These are phyloP conservation scores for Yamadazyma spencermartinsiae DNA, from an alignment of 1,139 yeast species.

Conservation along the genomic window DNA sequence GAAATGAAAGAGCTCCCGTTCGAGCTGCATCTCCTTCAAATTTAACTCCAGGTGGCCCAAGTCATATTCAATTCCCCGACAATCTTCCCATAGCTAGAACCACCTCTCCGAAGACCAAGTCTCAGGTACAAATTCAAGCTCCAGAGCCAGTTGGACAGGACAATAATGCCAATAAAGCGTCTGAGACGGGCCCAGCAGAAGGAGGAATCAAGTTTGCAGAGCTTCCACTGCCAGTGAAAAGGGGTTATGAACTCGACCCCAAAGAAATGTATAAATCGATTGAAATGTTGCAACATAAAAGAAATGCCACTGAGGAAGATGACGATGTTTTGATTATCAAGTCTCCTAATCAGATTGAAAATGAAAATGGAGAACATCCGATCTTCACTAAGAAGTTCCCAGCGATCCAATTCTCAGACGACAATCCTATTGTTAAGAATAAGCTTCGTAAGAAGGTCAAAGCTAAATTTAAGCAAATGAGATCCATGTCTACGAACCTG, in stretches of 20 bases:
- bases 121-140: conserved; percentile 1
- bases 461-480: conserved; percentile 22
- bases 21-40: not conserved
- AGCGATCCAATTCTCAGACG: conserved; percentile 19
- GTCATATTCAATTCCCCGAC: conserved; percentile 7
- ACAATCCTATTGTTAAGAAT: conserved; percentile 15
- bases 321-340: conserved; percentile 83
- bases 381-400: conserved; percentile 31
- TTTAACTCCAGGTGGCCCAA: not conserved
- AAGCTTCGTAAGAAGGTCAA: conserved; percentile 20
- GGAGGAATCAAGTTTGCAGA: conserved; percentile 39
- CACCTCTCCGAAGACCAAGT: not conserved
- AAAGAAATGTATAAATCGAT: conserved; percentile 83
- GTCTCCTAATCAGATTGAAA: conserved; percentile 74
- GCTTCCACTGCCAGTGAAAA: conserved; percentile 38
- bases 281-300: conserved; percentile 60
- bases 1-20: not conserved
- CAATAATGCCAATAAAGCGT: no score
- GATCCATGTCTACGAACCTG: conserved; percentile 14
- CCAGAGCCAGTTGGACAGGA: not conserved
- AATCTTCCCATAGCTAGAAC: conserved; percentile 1
- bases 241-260: conserved; percentile 63
- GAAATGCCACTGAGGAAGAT: conserved; percentile 40
- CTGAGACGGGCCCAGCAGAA: conserved; percentile 2
- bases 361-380: conserved; percentile 29